Percentiles rank a stretch among this genome's conserved stretches.
Conservation (phyloP, 2,329 filamentous ascomycete species). For the Verticillium klebahnii region DNA sequence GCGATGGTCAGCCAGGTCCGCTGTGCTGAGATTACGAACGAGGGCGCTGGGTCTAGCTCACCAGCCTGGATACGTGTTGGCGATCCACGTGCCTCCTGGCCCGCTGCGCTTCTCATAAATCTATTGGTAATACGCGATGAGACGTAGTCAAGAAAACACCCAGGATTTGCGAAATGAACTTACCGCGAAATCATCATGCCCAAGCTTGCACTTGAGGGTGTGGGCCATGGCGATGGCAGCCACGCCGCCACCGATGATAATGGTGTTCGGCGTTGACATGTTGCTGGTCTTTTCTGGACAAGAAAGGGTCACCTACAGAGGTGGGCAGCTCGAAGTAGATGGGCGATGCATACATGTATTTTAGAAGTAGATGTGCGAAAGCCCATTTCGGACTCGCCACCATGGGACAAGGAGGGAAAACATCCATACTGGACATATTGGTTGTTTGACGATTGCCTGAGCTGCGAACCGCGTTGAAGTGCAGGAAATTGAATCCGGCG, state of each 20-base stretch:
- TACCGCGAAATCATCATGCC: slow-evolving; percentile 20
- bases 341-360: not conserved
- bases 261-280: slow-evolving; percentile 15
- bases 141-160: too few species aligned
- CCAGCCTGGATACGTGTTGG: slow-evolving; percentile 26
- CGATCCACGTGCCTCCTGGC: slow-evolving; percentile 23
- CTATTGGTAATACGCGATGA: not conserved
- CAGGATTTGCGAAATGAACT: not conserved
- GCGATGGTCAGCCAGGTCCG: not conserved
- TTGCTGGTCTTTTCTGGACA: not conserved
- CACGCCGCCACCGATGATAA: slow-evolving; percentile 27
- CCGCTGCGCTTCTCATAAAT: slow-evolving; percentile 26
- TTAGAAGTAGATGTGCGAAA: too few species aligned
- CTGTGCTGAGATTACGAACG: too few species aligned
- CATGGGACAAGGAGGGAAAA: too few species aligned
- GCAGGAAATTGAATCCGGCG: not conserved
- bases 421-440: too few species aligned
- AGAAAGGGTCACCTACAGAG: too few species aligned
- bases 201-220: slow-evolving; percentile 23
- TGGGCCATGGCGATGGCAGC: slow-evolving; percentile 26
- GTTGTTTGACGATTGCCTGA: too few species aligned
- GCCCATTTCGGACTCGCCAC: too few species aligned
- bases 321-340: not conserved
- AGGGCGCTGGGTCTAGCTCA: slow-evolving; percentile 2
- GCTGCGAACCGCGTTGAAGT: too few species aligned